phyloP scores from a whole-genome alignment of 139 green algal species.

The Dunaliella primolecta region DNA sequence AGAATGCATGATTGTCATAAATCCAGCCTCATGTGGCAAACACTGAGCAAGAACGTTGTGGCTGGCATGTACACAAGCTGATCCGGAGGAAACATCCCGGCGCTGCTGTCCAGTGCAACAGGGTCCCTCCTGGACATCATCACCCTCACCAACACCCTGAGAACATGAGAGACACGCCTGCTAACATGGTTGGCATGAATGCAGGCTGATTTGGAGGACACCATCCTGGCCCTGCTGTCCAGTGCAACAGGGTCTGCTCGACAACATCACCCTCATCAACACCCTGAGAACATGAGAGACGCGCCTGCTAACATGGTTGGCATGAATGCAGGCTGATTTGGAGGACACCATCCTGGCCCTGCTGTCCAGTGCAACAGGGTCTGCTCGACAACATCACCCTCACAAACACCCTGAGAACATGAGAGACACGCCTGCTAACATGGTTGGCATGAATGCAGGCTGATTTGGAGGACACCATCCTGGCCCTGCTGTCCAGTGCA shows the following conservation, averaged over 20 bases:
- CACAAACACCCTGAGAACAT: slow-evolving; percentile 83
- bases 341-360: slow-evolving; percentile 79
- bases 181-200: too few species aligned
- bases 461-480: slow-evolving; percentile 81
- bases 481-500: slow-evolving; percentile 70
- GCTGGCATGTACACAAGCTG: too few species aligned
- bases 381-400: slow-evolving; percentile 82
- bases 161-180: slow-evolving; percentile 73
- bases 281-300: slow-evolving; percentile 74
- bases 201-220: slow-evolving; percentile 76
- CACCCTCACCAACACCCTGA: slow-evolving; percentile 78
- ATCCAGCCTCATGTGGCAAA: too few species aligned
- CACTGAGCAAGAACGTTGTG: too few species aligned
- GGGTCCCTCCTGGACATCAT: slow-evolving; percentile 83
- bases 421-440: too few species aligned
- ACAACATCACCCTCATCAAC: slow-evolving; percentile 83
- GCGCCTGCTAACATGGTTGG: too few species aligned
- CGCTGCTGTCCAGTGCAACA: slow-evolving; percentile 67
- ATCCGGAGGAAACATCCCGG: slow-evolving; percentile 80
- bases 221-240: slow-evolving; percentile 75
- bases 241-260: slow-evolving; percentile 71
- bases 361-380: slow-evolving; percentile 68
- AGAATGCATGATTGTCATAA: too few species aligned
- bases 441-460: too few species aligned
- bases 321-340: slow-evolving; percentile 62